Base-by-base conservation (phyloP, 2,329 filamentous ascomycete genomes). In the Penicillium italicum region DNA sequence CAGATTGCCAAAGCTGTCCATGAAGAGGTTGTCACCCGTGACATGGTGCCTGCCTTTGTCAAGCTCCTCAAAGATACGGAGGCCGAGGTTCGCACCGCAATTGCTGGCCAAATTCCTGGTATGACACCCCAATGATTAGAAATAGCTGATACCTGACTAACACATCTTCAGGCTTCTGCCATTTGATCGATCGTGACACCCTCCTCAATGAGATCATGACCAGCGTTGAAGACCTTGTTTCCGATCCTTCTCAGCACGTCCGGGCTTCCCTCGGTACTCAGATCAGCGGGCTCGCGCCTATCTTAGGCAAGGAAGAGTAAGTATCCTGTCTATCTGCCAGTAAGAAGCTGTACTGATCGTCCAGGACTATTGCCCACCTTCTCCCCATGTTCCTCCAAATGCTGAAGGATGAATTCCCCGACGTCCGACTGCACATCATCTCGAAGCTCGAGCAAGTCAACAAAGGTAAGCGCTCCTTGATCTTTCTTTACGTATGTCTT, bases 401-500 rank as follows among this genome's bases (percentile, higher is more conserved):
- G 94, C 86, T 99, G 68, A 99, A 97, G 82, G 94, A 99, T 69
- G 94, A 99, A 72, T 97, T 97, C 75, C 94, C 94, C 22, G 94
- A 99, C 72, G 94, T 99, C 49, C 89, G 94, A 60, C 85, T 99
- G 57, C 96, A 99, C 78, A 99, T 99, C 74, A 99, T 99, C 70
- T 97, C 94, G n/a, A 99, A 99, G 78, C 86, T 99, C 53, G 95
- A 99, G 79, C 85, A 95, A 61, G 94, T 99, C 62, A 99, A 99
- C 78, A 90, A 97, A 77, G 90, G 90, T 91, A 79, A 61, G 36
- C 9, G 33, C 12, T 20, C 18, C 2, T 22, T 10, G 8, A 5
- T 20, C 22, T 20, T 16, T 37, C 5, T 5, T 12, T 14, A 9
- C n/a, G 5, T 28, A 18, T 16, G 12, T 28, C 33, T 33, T 37